phyloP scores from a whole-genome alignment of 2,329 filamentous ascomycete species.

The Cladosporium halotolerans region DNA sequence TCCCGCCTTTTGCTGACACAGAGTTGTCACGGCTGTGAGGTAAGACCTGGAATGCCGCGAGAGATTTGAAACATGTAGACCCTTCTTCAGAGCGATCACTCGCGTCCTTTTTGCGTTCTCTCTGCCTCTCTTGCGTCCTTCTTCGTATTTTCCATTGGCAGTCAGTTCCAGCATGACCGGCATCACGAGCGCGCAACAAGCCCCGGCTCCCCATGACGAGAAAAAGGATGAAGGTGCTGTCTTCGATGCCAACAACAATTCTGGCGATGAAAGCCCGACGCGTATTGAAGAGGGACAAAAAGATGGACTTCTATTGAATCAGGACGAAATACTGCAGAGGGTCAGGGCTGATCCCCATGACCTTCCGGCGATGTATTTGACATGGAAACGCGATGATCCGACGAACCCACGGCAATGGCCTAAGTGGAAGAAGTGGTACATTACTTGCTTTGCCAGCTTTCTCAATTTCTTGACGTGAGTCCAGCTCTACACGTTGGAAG shows the following conservation, averaged over 20 bases:
- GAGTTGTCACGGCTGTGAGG: no score
- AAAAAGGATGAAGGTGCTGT: not conserved
- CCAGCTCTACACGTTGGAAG: not conserved
- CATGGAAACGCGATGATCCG: conserved; percentile 17
- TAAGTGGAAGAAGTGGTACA: conserved; percentile 36
- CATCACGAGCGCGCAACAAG: not conserved
- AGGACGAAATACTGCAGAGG: conserved; percentile 14
- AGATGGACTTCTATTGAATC: conserved; percentile 12
- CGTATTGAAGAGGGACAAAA: conserved; percentile 8
- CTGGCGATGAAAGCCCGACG: not conserved
- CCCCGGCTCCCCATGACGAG: not conserved
- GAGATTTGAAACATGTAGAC: no score
- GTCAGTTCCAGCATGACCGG: not conserved
- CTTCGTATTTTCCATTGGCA: not conserved
- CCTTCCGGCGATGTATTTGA: conserved; percentile 19
- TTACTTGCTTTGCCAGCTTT: conserved; percentile 35
- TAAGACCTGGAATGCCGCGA: no score
- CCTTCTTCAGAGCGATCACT: not conserved
- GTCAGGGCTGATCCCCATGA: conserved; percentile 17
- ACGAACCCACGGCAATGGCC: conserved; percentile 39
- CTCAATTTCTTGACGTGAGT: conserved; percentile 24
- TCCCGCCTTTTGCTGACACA: no score
- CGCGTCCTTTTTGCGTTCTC: not conserved
- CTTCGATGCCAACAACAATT: not conserved
- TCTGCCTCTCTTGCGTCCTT: no score